Conservation (phyloP, 805 yeast species). For the Cyberlindnera samutprakarnensis region DNA sequence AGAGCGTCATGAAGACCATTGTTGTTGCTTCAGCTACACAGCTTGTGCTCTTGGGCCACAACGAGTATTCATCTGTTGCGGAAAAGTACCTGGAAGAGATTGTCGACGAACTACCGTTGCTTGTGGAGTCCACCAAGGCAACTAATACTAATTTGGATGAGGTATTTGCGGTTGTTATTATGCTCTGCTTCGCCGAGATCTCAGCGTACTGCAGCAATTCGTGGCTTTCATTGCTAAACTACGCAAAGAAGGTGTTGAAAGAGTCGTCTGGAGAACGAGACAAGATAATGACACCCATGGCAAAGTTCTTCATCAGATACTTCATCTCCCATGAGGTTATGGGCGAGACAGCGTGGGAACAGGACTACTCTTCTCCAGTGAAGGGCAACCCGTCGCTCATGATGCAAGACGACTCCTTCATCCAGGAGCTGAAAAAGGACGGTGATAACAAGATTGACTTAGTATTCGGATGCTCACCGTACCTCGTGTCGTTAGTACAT, state of each 20-base stretch:
- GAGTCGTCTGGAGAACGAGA: slow-evolving; percentile 19
- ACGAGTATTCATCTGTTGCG: slow-evolving; percentile 22
- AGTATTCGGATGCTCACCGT: slow-evolving; percentile 34
- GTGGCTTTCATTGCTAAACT: slow-evolving; percentile 31
- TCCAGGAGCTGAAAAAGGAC: slow-evolving; percentile 26
- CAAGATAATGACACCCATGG: slow-evolving; percentile 24
- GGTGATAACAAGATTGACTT: slow-evolving; percentile 29
- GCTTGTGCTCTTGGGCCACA: slow-evolving; percentile 24
- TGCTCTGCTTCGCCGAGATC: slow-evolving; percentile 36
- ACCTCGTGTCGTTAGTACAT: slow-evolving; percentile 29
- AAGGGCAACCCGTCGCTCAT: no score
- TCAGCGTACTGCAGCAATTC: slow-evolving; percentile 31
- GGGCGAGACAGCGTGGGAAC: slow-evolving; percentile 36
- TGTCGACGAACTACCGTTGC: slow-evolving; percentile 24
- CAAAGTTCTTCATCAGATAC: slow-evolving; percentile 30
- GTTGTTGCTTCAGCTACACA: slow-evolving; percentile 32
- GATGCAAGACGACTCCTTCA: slow-evolving; percentile 24
- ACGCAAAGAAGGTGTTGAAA: slow-evolving; percentile 30
- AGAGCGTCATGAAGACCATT: slow-evolving; percentile 27
- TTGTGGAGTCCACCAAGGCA: slow-evolving; percentile 23
- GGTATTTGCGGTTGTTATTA: slow-evolving; percentile 30
- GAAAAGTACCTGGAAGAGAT: slow-evolving; percentile 23
- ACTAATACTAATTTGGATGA: slow-evolving; percentile 31
- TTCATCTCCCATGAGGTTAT: slow-evolving; percentile 35
- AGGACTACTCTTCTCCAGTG: slow-evolving; percentile 11